Conservation (phyloP, 169 alveolate genomes). For the Eimeria praecox region DNA sequence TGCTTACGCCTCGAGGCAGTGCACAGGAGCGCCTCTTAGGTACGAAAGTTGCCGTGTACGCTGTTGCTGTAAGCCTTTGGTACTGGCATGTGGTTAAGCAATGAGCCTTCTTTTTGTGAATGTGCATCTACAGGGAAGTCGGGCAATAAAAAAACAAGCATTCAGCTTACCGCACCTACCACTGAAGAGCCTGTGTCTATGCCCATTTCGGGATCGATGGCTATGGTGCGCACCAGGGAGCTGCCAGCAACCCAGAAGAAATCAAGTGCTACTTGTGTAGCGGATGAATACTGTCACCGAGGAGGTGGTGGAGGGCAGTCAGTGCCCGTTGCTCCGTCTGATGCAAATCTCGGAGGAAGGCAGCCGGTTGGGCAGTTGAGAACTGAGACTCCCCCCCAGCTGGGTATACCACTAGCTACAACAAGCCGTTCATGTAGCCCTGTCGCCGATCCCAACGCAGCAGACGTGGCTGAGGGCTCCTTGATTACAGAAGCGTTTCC, state of each 20-base stretch:
- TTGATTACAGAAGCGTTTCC: not conserved
- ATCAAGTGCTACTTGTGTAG: not conserved
- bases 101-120: not conserved
- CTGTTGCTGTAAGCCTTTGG: not conserved
- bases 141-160: not conserved
- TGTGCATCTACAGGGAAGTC: conserved; percentile 1
- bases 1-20: not conserved
- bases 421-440: not conserved
- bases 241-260: not conserved
- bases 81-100: not conserved
- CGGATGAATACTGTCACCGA: not conserved
- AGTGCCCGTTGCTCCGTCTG: not conserved
- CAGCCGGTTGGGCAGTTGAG: not conserved
- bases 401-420: not conserved
- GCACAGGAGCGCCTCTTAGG: not conserved
- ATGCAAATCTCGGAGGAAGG: not conserved
- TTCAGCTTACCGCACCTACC: not conserved
- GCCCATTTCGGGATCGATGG: not conserved
- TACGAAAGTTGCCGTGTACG: not conserved
- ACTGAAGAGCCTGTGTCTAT: not conserved
- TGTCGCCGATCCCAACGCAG: not conserved
- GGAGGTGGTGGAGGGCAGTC: not conserved
- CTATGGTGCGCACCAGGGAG: not conserved
- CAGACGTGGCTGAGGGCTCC: not conserved
- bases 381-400: not conserved